Base-by-base conservation (phyloP, 2,329 filamentous ascomycete species). In the Apiospora phragmitis region DNA sequence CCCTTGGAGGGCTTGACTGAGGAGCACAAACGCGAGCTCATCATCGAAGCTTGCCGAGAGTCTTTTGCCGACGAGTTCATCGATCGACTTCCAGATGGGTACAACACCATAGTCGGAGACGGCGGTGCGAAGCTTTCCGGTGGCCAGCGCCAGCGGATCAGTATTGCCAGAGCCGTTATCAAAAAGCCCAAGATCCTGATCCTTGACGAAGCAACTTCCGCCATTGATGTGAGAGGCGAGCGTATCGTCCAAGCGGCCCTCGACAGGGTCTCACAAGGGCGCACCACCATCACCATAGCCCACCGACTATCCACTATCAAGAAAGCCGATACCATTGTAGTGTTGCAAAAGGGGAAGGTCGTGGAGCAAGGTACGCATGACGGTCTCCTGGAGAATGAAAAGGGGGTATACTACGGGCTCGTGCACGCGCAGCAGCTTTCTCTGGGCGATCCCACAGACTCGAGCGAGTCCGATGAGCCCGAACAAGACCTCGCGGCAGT, bases 81-180 rank as follows among this genome's bases (percentile, higher is more conserved):
- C 70, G 85, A 88, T 65, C 86, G 86, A 26, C 82, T 93, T 4
- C 91, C 91, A 1, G 80, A 86, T 62, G 89, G 90, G 1, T 95
- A 95, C 76, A 86, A 92, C 5, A 94, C 93, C 0, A 81, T 88
- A 11, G 93, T 96, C 1, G 94, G 94, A 1, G 93, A 95, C 77
- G 88, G 88, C 38, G 94, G 94, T 5, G 91, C 92, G 66, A 94
- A 93, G 77, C 83, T 97, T 1, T 94, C 92, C 14, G 92, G 93
- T n/a, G 94, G 94, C 0, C 94, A 97, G 79, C 89, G 93, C n/a
- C 94, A 97, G 79, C 89, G 94, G 6, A 87, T 97, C 32, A 92
- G 93, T 2, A 94, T 94, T 72, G 92, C 93, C 1, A 86, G 93
- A 41, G 91, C 90, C 49, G 93, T 95, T 72, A 86, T 95, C 65